Base-by-base conservation (phyloP, 2,329 filamentous ascomycete species). In the Sporothrix protearum region DNA sequence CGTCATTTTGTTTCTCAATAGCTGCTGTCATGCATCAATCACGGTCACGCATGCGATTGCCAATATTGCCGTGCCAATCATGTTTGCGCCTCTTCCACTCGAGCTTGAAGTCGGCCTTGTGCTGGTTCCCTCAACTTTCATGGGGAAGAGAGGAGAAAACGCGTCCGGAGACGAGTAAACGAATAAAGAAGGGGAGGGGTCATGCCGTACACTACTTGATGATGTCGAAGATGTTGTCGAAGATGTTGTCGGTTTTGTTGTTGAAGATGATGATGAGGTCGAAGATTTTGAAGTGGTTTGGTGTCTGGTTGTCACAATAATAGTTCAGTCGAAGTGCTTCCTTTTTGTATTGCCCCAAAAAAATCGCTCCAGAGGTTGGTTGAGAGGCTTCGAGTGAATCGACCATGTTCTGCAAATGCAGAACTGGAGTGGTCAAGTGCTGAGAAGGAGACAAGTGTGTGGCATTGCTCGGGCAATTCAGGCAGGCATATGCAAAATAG, bases 121-220 rank as follows among this genome's bases (percentile, higher is more conserved):
- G 36, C 59, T 64, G 59, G 14, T 3, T 63, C n/a, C 57, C 57
- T 25, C 33, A 22, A 14, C 19, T 14, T 7, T 12, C 3, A 63
- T 12, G 36, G 14, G n/a, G 22, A n/a, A 45, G 39, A 53, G 53
- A 39, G 55, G 42, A 10, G 39, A 68, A 53, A 67, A 61, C 39
- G 57, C 25, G 30, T 22, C 33, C 59, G 71, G 63, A 12, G 61
- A 19, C 42, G 51, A 64, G 12, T 12, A 68, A 30, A 51, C 7
- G 39, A 64, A 7, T 12, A 68, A 30, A 51, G 3, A 49, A 53
- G 51, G 42, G 64, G 64, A 53, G 64, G 61, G 59, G 30, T 36
- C 25, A 51, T 68, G 63, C 25, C 71, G 67, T 75, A 75, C 74
- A 71, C 64, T 72, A 69, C 61, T 74, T 59, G 71, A 71, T 63